A percentile compares a stretch with the other conserved stretches of the same genome.
Evolutionary conservation across 2,329 filamentous ascomycete genomes (phyloP).

Genomic region (Aspergillus transmontanensis): DNA sequence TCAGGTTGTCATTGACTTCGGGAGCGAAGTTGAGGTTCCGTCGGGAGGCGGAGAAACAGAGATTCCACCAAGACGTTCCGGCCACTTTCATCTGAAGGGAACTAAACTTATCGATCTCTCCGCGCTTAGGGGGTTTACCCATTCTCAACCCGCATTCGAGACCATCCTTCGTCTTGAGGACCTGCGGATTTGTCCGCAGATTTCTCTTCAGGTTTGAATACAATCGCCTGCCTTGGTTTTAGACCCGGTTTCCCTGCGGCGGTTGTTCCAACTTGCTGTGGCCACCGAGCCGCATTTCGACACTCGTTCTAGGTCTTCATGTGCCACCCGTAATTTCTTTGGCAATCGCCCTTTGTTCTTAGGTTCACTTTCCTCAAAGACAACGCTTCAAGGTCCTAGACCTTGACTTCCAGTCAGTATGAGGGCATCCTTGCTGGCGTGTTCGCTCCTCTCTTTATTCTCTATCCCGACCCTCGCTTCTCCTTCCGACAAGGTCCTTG

Average conservation of each 20-base stretch:
- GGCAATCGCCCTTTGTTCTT: constrained; percentile 15
- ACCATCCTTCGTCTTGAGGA: constrained; percentile 7
- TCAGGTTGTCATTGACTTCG: constrained; percentile 4
- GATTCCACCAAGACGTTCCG: constrained; percentile 22
- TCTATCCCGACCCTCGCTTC: constrained; percentile 36
- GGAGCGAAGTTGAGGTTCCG: constrained; percentile 28
- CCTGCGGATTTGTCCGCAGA: constrained; percentile 12
- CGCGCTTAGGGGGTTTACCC: constrained; percentile 19
- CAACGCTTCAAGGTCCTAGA: constrained; percentile 14
- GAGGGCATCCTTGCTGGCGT: constrained; percentile 40
- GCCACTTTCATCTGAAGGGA: constrained; percentile 11
- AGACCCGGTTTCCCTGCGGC: neutral
- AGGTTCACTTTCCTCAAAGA: constrained; percentile 9
- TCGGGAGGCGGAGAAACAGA: constrained; percentile 41
- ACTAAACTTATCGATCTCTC: constrained; percentile 6
- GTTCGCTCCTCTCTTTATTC: constrained; percentile 41
- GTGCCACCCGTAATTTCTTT: constrained; percentile 35
- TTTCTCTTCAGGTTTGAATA: neutral
- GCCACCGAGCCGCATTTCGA: constrained; percentile 14
- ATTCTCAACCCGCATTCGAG: constrained; percentile 16
- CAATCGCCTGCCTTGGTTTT: neutral
- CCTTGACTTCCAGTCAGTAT: constrained; percentile 32
- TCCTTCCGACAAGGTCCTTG: constrained; percentile 23
- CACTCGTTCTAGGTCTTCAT: constrained; percentile 23
- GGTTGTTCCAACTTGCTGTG: constrained; percentile 13